A percentile compares a stretch with the other conserved stretches of the same genome.
phyloP scores from a whole-genome alignment of 2,329 filamentous ascomycete genomes.

The Apiospora hydei region DNA sequence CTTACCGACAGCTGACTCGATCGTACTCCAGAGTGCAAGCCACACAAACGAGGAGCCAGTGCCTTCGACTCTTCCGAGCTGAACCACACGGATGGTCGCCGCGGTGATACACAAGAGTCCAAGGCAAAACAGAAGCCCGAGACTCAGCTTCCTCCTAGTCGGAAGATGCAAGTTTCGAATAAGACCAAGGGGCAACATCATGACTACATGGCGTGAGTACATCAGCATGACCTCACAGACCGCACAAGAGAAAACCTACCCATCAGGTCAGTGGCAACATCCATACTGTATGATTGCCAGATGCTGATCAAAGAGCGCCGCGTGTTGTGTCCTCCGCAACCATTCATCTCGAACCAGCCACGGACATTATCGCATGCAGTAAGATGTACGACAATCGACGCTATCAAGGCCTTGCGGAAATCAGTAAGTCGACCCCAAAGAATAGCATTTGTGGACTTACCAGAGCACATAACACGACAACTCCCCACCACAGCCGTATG shows the following conservation, averaged over 20 bases:
- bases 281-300: too few species aligned
- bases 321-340: too few species aligned
- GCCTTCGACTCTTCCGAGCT: neutral
- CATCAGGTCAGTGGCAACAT: too few species aligned
- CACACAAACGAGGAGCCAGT: neutral
- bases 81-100: neutral
- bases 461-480: neutral
- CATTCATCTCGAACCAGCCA: too few species aligned
- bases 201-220: neutral
- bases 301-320: too few species aligned
- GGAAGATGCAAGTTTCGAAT: conserved; percentile 3
- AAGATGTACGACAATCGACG: too few species aligned
- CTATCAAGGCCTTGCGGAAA: neutral
- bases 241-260: too few species aligned
- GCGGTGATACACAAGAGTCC: neutral
- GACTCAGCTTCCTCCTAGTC: neutral
- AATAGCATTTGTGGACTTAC: neutral
- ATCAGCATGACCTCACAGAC: too few species aligned
- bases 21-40: conserved; percentile 3
- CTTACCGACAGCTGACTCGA: conserved; percentile 13
- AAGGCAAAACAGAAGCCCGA: neutral
- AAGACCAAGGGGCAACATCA: neutral
- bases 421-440: neutral
- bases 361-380: too few species aligned
- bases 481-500: neutral